Evolutionary conservation across 768 basidiomycete species (phyloP), one percentile per base, ranked within the genome.

Genomic region (Lyophyllum decastes): DNA sequence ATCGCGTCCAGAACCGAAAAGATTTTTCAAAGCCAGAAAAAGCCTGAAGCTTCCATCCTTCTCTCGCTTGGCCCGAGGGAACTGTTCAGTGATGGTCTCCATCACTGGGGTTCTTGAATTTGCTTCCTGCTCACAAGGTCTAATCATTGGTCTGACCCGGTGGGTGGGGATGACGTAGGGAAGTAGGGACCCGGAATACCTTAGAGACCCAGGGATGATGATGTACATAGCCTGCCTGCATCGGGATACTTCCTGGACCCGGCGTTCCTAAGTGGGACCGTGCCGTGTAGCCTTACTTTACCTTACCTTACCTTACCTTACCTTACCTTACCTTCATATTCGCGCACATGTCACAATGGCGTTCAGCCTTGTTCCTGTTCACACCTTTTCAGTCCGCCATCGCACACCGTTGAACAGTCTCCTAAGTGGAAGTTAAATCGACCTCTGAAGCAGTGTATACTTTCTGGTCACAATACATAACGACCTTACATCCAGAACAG

Each of bases 1-100:
- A 74, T 73, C 70, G 21, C 59, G 35, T 2, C 72, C 68, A 7
- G 67, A 64, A 21, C 80, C 79, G 33, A 78, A 67, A 25, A 81
- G 47, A 25, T 49, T 41, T 17, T 48, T 27, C 22, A 57, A 62
- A 17, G 61, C 63, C 22, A 61, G 63, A 12, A 63, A 44, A n/a
- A 59, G 43, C 21, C 56, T 52, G 34, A 62, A 63, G 10, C 25
- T 59, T 22, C 62, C 62, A 40, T 66, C 66, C 0, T 21, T 14
- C 21, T 52, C 49, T 43, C 38, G 63, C 26, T 44, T 52, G 14
- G 61, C 52, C 69, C 69, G 68, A 5, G 65, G 69, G 52, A 70
- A 70, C 48, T 66, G 67, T 40, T 64, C 63, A 25, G 61, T 49
- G 33, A 63, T 62, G 4, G 52, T 57, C 19, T 59, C 59, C 61